Evolutionary conservation across 1,284 basidiomycete species (phyloP), one percentile per base, ranked within the genome.

Genomic region (Athelia sp.): DNA sequence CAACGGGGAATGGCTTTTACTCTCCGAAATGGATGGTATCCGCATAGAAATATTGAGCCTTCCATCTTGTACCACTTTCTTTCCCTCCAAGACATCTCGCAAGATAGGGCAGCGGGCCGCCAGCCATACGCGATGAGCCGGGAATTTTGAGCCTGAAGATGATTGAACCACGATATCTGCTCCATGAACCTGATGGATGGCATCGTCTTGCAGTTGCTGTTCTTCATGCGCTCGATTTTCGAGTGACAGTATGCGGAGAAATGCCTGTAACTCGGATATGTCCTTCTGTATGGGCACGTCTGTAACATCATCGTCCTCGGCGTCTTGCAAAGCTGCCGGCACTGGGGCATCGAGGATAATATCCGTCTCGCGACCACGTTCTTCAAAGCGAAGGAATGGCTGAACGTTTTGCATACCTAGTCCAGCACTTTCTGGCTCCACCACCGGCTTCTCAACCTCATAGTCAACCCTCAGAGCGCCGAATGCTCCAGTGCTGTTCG

Each of bases 401-500:
- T n/a, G n/a, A 6, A 40, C 36, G 15, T 40, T 40, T 9, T 17
- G 36, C 36, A 17, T n/a, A 4, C 19, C 36, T n/a, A 21, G 6
- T 8, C 36, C 36, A 6, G 36, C 15, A 4, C 21, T 19, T 2
- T 15, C 14, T 43, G 29, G 55, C 15, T 42, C 43, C 45, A 58
- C 40, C 52, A 76, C 85, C 1, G 91, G 90, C 50, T 82, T 78
- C 0, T 91, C 68, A 0, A 64, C 62, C 6, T 78, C 77, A 45
- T 97, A 56, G 54, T 97, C 93, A 3, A 86, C 76, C 21, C 88
- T 79, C 43, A 99, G 72, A 0, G 92, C 95, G 2, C 86, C 93
- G 65, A 93, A 95, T 0, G 91, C 90, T 3, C 96, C 96, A 0
- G 90, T 87, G 52, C 84, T 88, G 60, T 93, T 98, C 3, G 90